These are phyloP conservation scores for Cetraspora pellucida DNA, from an alignment of 192 early-diverging fungal species.

Conservation along the genomic window DNA sequence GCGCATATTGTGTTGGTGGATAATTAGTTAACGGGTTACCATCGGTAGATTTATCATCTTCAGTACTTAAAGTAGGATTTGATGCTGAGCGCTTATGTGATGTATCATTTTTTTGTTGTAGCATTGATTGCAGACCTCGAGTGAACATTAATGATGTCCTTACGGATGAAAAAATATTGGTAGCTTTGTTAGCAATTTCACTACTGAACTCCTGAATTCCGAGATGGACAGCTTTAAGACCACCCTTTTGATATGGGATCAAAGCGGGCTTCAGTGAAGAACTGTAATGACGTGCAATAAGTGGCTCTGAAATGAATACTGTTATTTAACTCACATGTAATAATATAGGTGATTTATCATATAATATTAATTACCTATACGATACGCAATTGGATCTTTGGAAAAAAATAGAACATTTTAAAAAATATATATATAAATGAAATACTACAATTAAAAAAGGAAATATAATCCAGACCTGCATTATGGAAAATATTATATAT, in stretches of 20 bases:
- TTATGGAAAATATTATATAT: constrained; percentile 84
- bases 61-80: not conserved
- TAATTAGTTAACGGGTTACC: constrained; percentile 20
- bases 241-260: constrained; percentile 83
- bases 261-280: constrained; percentile 64
- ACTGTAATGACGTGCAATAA: constrained; percentile 63
- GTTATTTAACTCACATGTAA: not conserved
- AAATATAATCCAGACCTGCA: constrained; percentile 32
- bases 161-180: constrained; percentile 65
- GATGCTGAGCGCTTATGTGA: not conserved
- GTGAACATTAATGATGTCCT: constrained; percentile 49
- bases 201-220: constrained; percentile 69
- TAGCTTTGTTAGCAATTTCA: constrained; percentile 68
- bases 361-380: constrained; percentile 36
- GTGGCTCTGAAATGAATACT: constrained; percentile 55
- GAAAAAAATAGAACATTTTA: not conserved
- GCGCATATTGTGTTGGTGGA: constrained; percentile 30
- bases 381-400: constrained; percentile 65
- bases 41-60: not conserved
- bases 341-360: not conserved
- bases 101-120: constrained; percentile 1
- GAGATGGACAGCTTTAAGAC: constrained; percentile 67
- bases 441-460: not conserved
- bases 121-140: constrained; percentile 30
- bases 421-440: not conserved